Evolutionary conservation across 2,329 filamentous ascomycete species (phyloP), one percentile per base, ranked within the genome.

Genomic region (Eurotiales sp.): DNA sequence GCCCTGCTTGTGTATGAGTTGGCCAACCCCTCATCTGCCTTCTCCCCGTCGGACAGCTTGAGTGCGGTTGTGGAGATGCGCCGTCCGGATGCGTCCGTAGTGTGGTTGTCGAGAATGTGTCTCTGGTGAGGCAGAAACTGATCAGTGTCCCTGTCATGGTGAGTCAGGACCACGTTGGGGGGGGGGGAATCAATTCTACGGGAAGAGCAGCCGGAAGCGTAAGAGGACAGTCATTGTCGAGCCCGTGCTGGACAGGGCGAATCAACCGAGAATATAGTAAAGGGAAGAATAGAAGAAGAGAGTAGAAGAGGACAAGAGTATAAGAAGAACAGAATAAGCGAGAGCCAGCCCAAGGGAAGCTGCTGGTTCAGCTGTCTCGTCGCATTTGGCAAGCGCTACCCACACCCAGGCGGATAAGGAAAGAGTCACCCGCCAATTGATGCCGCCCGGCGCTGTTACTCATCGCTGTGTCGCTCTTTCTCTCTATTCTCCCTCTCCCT

Each of bases 1-100:
- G 46, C 32, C 46, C 46, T 23, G 45, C 45, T 30, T 23, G 23
- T 48, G 45, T 27, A 47, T 47, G 45, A 39, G 34, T 30, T 47
- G 46, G 46, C 46, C 39, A 25, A 30, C 40, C 22, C n/a, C 25
- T 27, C 25, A 27, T 27, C 25, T 27, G 25, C 10, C 10, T 27
- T 27, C n/a, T n/a, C n/a, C n/a, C 3, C 14, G 17, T 15, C 34
- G 10, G 10, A 27, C 25, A 10, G 25, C 25, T 27, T 27, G n/a
- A n/a, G n/a, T n/a, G n/a, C n/a, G n/a, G n/a, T n/a, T n/a, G 3
- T 36, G 32, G 32, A 36, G 32, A 36, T 36, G 5, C 25, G 25
- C 25, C 25, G 25, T n/a, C n/a, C n/a, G n/a, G n/a, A n/a, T n/a
- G n/a, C n/a, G n/a, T n/a, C n/a, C n/a, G n/a, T n/a, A n/a, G n/a